These are phyloP conservation scores for Wickerhamomyces queroliae DNA, from an alignment of 805 yeast species.

Conservation along the genomic window DNA sequence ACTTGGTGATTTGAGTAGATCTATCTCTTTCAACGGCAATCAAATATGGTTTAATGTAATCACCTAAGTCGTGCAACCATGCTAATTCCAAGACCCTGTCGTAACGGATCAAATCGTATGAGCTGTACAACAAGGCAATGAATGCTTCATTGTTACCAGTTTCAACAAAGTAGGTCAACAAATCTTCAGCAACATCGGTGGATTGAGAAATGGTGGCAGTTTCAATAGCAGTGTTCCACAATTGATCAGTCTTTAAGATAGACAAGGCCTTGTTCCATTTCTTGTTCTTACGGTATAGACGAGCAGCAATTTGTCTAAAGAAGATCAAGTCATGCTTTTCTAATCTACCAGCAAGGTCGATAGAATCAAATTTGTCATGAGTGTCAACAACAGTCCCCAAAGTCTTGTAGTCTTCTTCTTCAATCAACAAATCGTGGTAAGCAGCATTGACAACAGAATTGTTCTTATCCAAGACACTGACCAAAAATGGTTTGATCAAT, in stretches of 20 bases:
- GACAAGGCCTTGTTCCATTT: conserved; percentile 88
- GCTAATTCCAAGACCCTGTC: conserved; percentile 86
- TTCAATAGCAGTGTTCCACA: conserved; percentile 92
- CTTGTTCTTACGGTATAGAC: conserved; percentile 88
- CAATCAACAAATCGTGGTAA: conserved; percentile 90
- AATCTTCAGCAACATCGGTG: conserved; percentile 79
- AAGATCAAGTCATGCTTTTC: conserved; percentile 88
- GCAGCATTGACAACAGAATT: conserved; percentile 89
- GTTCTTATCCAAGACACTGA: conserved; percentile 86
- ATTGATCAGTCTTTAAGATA: conserved; percentile 82
- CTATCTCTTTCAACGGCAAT: conserved; percentile 82
- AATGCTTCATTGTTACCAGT: conserved; percentile 95
- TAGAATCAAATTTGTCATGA: conserved; percentile 85
- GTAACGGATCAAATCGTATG: conserved; percentile 72
- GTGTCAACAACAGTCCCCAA: conserved; percentile 82
- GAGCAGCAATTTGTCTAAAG: conserved; percentile 95
- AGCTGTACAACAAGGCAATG: conserved; percentile 80
- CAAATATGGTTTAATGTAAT: conserved; percentile 87
- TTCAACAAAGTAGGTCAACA: conserved; percentile 87
- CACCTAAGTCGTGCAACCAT: conserved; percentile 83
- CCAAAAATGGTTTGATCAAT: conserved; percentile 89
- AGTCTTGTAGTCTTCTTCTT: conserved; percentile 93
- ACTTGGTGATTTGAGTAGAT: conserved; percentile 54
- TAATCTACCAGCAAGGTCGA: conserved; percentile 87
- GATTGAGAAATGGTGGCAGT: conserved; percentile 83